phyloP scores from a whole-genome alignment of 768 basidiomycete genomes.

The Hericium erinaceus region DNA sequence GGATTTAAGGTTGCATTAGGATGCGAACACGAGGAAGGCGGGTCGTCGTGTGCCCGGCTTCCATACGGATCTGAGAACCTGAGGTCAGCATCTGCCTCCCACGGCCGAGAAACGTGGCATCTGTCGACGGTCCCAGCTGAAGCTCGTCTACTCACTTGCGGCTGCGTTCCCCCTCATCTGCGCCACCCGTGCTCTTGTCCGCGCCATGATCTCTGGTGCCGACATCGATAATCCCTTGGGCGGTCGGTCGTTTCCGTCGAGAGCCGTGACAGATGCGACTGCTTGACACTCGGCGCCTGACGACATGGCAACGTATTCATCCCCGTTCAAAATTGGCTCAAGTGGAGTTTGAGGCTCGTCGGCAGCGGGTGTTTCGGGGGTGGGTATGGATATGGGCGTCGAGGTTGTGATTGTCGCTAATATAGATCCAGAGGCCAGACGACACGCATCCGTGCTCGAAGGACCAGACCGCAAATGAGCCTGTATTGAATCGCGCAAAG shows the following conservation, averaged over 20 bases:
- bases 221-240: conserved; percentile 5
- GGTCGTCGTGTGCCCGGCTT: background rate
- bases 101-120: background rate
- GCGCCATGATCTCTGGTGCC: conserved; percentile 20
- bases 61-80: too few relatives aligned
- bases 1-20: background rate
- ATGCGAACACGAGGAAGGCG: background rate
- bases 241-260: conserved; percentile 11
- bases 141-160: conserved; percentile 3
- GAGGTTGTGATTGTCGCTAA: too few relatives aligned
- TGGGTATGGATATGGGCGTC: too few relatives aligned
- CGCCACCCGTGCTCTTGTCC: conserved; percentile 20
- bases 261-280: too few relatives aligned
- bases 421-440: background rate
- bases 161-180: conserved; percentile 1
- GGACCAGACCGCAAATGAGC: conserved; percentile 29
- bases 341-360: background rate
- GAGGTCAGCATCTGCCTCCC: too few relatives aligned
- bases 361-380: background rate
- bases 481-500: conserved; percentile 38
- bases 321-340: background rate
- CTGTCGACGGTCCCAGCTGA: conserved; percentile 1
- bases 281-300: background rate
- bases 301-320: background rate
- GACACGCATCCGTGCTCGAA: conserved; percentile 1